phyloP scores from a whole-genome alignment of 2,329 filamentous ascomycete genomes.

The Neofusicoccum sp. region DNA sequence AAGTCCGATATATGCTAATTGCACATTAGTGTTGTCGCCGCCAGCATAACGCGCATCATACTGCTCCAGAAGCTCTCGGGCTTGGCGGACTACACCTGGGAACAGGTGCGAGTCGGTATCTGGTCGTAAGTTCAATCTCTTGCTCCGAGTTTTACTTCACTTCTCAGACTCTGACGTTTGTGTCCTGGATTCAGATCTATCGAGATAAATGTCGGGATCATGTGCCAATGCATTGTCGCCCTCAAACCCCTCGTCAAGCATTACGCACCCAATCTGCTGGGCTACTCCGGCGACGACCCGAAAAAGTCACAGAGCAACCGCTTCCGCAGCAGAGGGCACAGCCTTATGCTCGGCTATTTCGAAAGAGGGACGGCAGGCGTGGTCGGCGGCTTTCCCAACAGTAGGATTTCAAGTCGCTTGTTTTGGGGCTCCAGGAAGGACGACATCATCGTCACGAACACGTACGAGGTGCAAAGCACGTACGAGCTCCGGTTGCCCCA shows the following conservation, averaged over 20 bases:
- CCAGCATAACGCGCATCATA: background rate
- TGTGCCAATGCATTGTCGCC: constrained; percentile 79
- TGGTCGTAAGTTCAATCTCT: background rate
- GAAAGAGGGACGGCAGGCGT: background rate
- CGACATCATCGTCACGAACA: constrained; percentile 5
- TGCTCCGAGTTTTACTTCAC: background rate
- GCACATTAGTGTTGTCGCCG: background rate
- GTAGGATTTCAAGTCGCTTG: background rate
- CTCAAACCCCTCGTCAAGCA: constrained; percentile 74
- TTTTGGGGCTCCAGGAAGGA: background rate
- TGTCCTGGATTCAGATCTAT: constrained; percentile 46
- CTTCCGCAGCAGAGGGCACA: background rate
- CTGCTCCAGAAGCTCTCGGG: background rate
- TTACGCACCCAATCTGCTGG: constrained; percentile 51
- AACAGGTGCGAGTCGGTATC: background rate
- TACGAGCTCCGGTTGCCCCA: background rate
- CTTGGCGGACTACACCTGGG: background rate
- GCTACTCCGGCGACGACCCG: constrained; percentile 30
- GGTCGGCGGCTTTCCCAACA: background rate
- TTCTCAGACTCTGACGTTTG: background rate
- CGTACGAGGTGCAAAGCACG: constrained; percentile 3
- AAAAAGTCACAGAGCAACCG: background rate
- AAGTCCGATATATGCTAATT: background rate
- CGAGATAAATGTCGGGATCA: constrained; percentile 81
- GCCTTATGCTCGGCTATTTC: background rate